phyloP scores from a whole-genome alignment of 2,329 filamentous ascomycete genomes.

The Fusarium staphyleae region DNA sequence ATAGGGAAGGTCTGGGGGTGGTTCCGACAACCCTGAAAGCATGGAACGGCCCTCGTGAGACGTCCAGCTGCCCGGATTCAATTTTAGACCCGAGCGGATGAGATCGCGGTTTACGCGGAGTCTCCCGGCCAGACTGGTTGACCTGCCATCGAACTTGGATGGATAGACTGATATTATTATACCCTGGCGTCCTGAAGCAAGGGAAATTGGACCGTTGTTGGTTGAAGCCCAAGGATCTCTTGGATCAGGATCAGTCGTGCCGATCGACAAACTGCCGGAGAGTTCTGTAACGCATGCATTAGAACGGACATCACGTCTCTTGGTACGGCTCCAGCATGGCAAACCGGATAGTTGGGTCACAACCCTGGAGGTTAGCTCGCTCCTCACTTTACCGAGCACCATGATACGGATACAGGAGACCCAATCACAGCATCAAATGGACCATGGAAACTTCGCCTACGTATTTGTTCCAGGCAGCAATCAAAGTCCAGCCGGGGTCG shows the following conservation, averaged over 20 bases:
- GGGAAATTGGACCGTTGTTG: constrained; percentile 8
- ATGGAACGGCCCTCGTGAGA: not conserved
- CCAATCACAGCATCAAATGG: constrained; percentile 29
- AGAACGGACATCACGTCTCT: constrained; percentile 10
- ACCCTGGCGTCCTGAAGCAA: constrained; percentile 15
- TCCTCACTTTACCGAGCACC: constrained; percentile 16
- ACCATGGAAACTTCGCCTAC: constrained; percentile 25
- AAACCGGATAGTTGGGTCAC: constrained; percentile 10
- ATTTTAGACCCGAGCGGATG: constrained; percentile 3
- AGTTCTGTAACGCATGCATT: not conserved
- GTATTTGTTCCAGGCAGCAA: constrained; percentile 24
- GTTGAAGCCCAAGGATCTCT: constrained; percentile 14
- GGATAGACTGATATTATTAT: not conserved
- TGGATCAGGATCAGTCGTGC: constrained; percentile 18
- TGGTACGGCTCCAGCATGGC: not conserved
- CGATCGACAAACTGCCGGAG: constrained; percentile 14
- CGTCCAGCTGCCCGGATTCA: not conserved
- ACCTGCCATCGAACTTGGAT: constrained; percentile 10
- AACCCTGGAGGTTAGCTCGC: constrained; percentile 5
- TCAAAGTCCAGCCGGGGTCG: constrained; percentile 4
- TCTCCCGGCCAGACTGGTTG: not conserved
- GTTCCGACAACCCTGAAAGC: not conserved
- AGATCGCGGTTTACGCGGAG: not conserved
- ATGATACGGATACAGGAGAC: constrained; percentile 20
- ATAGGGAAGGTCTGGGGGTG: constrained; percentile 20